A percentile compares a stretch with the other conserved stretches of the same genome.
phyloP scores from a whole-genome alignment of 202 grass and related monocot species.

The Panicum virgatum region DNA sequence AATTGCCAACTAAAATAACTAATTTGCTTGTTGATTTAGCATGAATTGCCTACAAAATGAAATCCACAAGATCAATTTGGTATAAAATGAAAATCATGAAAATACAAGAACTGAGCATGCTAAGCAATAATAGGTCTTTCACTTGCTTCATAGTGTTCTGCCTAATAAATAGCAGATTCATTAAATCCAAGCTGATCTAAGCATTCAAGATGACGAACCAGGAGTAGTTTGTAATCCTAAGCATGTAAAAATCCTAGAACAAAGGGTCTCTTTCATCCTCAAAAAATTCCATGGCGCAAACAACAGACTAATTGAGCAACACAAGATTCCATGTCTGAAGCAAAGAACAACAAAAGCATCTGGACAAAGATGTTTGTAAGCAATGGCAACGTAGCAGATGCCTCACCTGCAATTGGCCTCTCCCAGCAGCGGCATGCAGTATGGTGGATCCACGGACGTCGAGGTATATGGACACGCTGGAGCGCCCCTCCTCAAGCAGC shows the following conservation, averaged over 20 bases:
- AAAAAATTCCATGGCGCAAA: not conserved
- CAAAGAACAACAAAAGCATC: not conserved
- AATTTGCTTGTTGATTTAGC: too few relatives aligned
- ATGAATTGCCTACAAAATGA: too few relatives aligned
- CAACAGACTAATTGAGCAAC: not conserved
- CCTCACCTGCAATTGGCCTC: conserved; percentile 81
- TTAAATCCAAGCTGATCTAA: not conserved
- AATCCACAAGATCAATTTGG: too few relatives aligned
- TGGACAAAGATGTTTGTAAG: not conserved
- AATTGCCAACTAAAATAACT: too few relatives aligned
- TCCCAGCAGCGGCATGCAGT: conserved; percentile 80
- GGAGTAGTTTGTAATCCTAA: not conserved
- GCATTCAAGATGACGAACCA: not conserved
- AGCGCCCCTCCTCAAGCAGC: conserved; percentile 48
- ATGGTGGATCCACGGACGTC: conserved; percentile 80
- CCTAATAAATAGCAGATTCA: too few relatives aligned
- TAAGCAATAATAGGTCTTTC: too few relatives aligned
- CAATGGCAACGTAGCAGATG: conserved; percentile 14
- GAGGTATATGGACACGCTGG: conserved; percentile 56
- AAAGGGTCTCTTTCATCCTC: not conserved
- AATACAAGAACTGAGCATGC: too few relatives aligned
- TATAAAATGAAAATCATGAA: too few relatives aligned
- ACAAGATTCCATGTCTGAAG: not conserved
- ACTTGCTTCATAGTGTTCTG: too few relatives aligned
- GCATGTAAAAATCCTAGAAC: not conserved